A percentile compares a stretch with the other conserved stretches of the same genome.
phyloP scores from a whole-genome alignment of 441 rosid genomes.

The Eugenia klotzschiana region DNA sequence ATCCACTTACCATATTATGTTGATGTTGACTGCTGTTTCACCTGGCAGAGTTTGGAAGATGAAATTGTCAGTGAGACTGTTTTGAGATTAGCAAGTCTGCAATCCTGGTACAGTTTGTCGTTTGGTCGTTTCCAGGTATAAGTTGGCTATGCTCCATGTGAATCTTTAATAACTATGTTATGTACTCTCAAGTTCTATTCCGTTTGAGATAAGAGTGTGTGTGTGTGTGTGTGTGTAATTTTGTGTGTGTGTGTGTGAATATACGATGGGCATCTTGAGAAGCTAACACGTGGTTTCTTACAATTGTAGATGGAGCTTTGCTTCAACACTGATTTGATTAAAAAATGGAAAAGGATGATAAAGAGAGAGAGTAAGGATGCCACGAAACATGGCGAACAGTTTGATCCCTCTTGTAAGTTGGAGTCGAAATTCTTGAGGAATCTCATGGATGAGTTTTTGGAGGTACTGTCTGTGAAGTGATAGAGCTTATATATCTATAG shows the following conservation, averaged over 20 bases:
- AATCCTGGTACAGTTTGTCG: slow-evolving; percentile 86
- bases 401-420: slow-evolving; percentile 44
- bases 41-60: slow-evolving; percentile 90
- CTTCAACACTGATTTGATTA: slow-evolving; percentile 63
- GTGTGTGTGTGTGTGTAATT: too few species aligned
- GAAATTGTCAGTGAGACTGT: slow-evolving; percentile 77
- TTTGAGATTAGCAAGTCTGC: slow-evolving; percentile 67
- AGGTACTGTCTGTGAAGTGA: slow-evolving; percentile 26
- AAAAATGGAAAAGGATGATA: slow-evolving; percentile 80
- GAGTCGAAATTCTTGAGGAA: slow-evolving; percentile 80
- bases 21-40: slow-evolving; percentile 8
- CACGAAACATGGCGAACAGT: slow-evolving; percentile 31
- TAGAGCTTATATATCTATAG: neutral
- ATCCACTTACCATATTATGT: neutral
- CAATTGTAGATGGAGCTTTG: slow-evolving; percentile 78
- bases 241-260: neutral
- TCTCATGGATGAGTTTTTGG: slow-evolving; percentile 80
- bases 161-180: neutral
- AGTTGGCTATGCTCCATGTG: neutral
- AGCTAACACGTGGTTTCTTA: neutral
- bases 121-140: slow-evolving; percentile 91
- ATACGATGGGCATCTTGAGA: neutral
- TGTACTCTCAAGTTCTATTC: neutral
- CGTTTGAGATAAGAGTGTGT: neutral
- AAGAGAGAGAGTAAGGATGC: slow-evolving; percentile 73